These are phyloP conservation scores for Cladorrhinum samala DNA, from an alignment of 495 filamentous ascomycete genomes.

Conservation along the genomic window DNA sequence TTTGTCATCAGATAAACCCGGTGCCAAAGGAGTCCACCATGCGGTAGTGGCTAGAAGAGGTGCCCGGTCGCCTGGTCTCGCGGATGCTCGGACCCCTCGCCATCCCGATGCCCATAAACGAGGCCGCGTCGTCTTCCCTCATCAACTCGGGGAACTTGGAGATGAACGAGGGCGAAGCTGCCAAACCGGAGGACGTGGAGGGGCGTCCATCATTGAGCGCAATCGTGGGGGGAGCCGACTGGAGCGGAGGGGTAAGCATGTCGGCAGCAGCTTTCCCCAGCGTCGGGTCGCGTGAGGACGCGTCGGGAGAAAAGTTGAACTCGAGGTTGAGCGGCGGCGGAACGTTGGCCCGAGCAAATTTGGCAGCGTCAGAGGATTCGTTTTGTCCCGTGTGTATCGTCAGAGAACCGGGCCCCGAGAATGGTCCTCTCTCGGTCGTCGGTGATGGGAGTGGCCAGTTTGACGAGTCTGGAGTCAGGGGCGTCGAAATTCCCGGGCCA, in stretches of 20 bases:
- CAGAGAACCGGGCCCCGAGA: not conserved
- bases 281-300: conserved; percentile 20
- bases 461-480: conserved; percentile 24
- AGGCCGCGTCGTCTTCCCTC: not conserved
- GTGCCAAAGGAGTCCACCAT: conserved; percentile 23
- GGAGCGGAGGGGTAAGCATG: conserved; percentile 19
- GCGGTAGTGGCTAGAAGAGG: not conserved
- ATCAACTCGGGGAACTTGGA: conserved; percentile 9
- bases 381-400: not conserved
- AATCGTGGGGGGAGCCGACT: conserved; percentile 1
- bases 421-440: not conserved
- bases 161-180: conserved; percentile 9
- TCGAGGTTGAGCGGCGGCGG: conserved; percentile 20
- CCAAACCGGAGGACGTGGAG: not conserved
- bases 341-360: conserved; percentile 16
- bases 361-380: not conserved
- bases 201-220: conserved; percentile 11
- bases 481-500: conserved; percentile 6
- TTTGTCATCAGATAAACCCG: conserved; percentile 25
- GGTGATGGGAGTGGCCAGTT: conserved; percentile 22
- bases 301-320: conserved; percentile 26
- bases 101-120: conserved; percentile 25
- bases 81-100: conserved; percentile 28
- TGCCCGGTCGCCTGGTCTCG: conserved; percentile 9
- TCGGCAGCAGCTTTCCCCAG: too few relatives aligned